Conservation (phyloP, 257 asterid species). For the Jacaranda mimosifolia region DNA sequence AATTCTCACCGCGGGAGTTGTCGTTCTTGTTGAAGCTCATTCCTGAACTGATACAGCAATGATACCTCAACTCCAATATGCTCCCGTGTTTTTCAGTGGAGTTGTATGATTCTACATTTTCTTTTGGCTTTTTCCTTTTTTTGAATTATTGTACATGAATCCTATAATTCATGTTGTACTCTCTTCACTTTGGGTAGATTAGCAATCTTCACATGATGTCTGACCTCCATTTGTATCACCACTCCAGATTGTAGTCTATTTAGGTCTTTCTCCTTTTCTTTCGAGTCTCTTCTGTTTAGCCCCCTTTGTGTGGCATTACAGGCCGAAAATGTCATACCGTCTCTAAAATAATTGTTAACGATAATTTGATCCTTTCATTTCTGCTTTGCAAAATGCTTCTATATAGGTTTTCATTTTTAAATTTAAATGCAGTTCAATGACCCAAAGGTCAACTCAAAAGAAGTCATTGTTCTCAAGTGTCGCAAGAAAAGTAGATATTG, state of each 20-base stretch:
- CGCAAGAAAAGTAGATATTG: too few species aligned
- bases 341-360: too few species aligned
- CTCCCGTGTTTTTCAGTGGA: neutral
- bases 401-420: too few species aligned
- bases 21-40: conserved; percentile 88
- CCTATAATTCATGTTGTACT: neutral
- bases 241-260: neutral
- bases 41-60: conserved; percentile 71
- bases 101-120: neutral
- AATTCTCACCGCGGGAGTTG: conserved; percentile 80
- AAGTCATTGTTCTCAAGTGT: too few species aligned
- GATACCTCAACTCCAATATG: conserved; percentile 7
- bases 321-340: too few species aligned
- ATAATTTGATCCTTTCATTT: too few species aligned
- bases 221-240: conserved; percentile 19
- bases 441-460: too few species aligned
- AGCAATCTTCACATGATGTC: neutral
- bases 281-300: too few species aligned
- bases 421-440: too few species aligned
- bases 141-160: conserved; percentile 29
- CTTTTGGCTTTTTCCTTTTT: neutral
- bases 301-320: too few species aligned
- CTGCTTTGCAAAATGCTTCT: too few species aligned
- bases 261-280: too few species aligned
- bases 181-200: neutral